phyloP scores from a whole-genome alignment of 192 early-diverging fungal species.

The Coemansia sp. region DNA sequence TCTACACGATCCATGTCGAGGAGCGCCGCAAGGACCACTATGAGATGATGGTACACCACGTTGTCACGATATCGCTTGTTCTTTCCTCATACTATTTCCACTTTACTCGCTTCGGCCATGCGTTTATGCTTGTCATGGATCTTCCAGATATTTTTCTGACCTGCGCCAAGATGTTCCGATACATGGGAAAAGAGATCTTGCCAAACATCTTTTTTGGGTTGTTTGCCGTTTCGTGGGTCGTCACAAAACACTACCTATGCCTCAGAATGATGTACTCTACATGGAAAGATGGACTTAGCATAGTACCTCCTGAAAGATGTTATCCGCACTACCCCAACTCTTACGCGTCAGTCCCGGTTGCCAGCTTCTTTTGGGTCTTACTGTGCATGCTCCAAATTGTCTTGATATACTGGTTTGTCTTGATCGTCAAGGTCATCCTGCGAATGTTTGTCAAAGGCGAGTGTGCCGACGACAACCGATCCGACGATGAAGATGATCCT shows the following conservation, averaged over 20 bases:
- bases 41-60: conserved; percentile 58
- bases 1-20: conserved; percentile 56
- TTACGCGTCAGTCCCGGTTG: conserved; percentile 53
- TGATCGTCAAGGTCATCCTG: conserved; percentile 67
- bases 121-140: conserved; percentile 58
- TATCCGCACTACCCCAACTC: conserved; percentile 61
- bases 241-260: conserved; percentile 74
- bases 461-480: no score
- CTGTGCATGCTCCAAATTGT: conserved; percentile 68
- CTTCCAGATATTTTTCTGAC: conserved; percentile 60
- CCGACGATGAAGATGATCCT: no score
- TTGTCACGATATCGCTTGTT: conserved; percentile 56
- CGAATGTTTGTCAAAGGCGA: conserved; percentile 45
- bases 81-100: conserved; percentile 52
- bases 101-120: conserved; percentile 60
- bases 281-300: conserved; percentile 51
- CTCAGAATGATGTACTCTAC: conserved; percentile 67
- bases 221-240: conserved; percentile 74
- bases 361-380: conserved; percentile 57
- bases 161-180: conserved; percentile 78
- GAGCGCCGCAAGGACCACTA: conserved; percentile 57
- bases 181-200: conserved; percentile 59
- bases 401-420: conserved; percentile 76
- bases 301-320: conserved; percentile 57
- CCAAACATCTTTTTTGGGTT: conserved; percentile 74